Base-by-base conservation (phyloP, 805 yeast species). In the Jamesozyma rosinii region DNA sequence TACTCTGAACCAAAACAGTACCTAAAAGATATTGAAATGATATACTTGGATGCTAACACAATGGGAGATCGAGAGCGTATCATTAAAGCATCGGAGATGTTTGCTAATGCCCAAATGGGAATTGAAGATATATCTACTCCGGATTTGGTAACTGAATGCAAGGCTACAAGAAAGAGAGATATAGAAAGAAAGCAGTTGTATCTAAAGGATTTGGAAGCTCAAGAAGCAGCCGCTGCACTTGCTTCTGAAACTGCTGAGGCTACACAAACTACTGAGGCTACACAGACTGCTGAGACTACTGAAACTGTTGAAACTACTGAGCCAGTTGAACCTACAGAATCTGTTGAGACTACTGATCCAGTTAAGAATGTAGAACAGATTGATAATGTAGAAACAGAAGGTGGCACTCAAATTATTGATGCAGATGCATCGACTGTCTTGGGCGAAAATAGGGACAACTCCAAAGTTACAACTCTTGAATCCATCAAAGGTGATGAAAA, bases 21-120 rank as follows among this genome's bases (percentile, higher is more conserved):
- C 57, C 66, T 89, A 52, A 77, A 75, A 50, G 98, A 92, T 58
- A 74, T 92, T 36, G 87, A 81, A 55, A 73, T 83, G 77, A 90
- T 92, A 32, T 80, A 84, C 36, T 71, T 71, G 29, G 99, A 92
- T 66, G 75, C 95, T 0, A 70, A 73, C 29, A 76, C 79, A 0
- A 64, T 74, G 2, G 86, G 85, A 0, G 97, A 90, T 51, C 72
- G 97, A 36, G 98, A 92, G 45, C 71, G 95, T 42, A 68, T 82
- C 4, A 70, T 75, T 34, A 74, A 74, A 52, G 95, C 97, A 0
- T 83, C 90, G 44, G 99, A 92, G 61, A 89, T 92, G 97, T 76
- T 76, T 58, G 95, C 97, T 11, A 89, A 92, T 65, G 95, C 95
- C 0, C 95, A 88, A 61, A 95, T 92, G 58, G 95, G 94, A 5